Percentiles rank a stretch among this genome's conserved stretches.
Conservation (phyloP, 2,329 filamentous ascomycete genomes). For the Neofusicoccum cordaticola region DNA sequence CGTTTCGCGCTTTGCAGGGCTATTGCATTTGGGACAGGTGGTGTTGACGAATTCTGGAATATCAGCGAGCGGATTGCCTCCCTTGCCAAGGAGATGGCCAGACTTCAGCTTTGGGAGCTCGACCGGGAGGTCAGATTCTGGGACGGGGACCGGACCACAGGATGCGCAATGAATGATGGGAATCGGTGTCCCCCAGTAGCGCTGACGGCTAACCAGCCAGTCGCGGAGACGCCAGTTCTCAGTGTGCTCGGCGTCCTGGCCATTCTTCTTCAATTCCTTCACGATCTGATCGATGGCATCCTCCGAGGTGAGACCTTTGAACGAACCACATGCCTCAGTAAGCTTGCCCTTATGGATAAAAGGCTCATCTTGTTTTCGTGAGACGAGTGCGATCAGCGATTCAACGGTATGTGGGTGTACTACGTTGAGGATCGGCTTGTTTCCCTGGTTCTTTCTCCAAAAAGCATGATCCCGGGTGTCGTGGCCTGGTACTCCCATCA, state of each 20-base stretch:
- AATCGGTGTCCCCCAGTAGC: conserved; percentile 90
- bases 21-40: conserved; percentile 69
- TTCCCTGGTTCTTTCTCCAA: conserved; percentile 67
- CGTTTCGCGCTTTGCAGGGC: conserved; percentile 73
- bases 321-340: conserved; percentile 63
- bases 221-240: conserved; percentile 80
- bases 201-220: conserved; percentile 88
- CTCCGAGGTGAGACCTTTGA: conserved; percentile 61
- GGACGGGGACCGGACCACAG: conserved; percentile 78
- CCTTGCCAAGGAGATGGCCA: conserved; percentile 66
- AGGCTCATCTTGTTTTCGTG: conserved; percentile 45
- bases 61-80: conserved; percentile 73
- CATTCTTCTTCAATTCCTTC: conserved; percentile 32
- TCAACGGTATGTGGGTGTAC: conserved; percentile 14
- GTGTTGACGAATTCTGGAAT: conserved; percentile 72
- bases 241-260: conserved; percentile 53
- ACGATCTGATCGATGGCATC: conserved; percentile 63
- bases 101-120: conserved; percentile 66
- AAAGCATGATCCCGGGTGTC: conserved; percentile 76
- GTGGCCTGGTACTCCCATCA: conserved; percentile 90
- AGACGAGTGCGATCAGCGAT: conserved; percentile 29
- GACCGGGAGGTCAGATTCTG: conserved; percentile 73
- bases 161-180: conserved; percentile 77
- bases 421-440: conserved; percentile 53
- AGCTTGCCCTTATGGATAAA: conserved; percentile 67